phyloP scores from a whole-genome alignment of 805 yeast genomes.

The Komagataella ulmi region DNA sequence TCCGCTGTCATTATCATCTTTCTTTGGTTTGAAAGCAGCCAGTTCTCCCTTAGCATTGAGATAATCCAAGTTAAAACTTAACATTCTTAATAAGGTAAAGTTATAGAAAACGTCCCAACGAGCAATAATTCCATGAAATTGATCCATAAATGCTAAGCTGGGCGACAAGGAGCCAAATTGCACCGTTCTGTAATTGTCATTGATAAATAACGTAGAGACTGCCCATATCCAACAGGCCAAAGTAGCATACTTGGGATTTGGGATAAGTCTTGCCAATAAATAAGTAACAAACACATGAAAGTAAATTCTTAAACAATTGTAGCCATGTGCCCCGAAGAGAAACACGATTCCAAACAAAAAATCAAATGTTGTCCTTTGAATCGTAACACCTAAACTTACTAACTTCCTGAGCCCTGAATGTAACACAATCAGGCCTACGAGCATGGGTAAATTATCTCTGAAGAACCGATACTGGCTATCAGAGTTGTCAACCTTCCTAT shows the following conservation, averaged over 20 bases:
- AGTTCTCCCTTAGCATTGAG: slow-evolving; percentile 22
- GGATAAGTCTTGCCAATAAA: slow-evolving; percentile 26
- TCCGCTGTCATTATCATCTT: slow-evolving; percentile 4
- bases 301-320: slow-evolving; percentile 48
- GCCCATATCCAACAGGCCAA: slow-evolving; percentile 65
- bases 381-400: slow-evolving; percentile 10
- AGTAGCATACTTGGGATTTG: slow-evolving; percentile 24
- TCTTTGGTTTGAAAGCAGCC: neutral
- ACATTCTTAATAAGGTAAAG: slow-evolving; percentile 71
- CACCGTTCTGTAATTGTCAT: slow-evolving; percentile 49
- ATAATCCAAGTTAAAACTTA: slow-evolving; percentile 76
- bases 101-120: slow-evolving; percentile 97
- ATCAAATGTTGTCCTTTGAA: slow-evolving; percentile 53
- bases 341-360: slow-evolving; percentile 57
- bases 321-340: slow-evolving; percentile 68
- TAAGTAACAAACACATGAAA: slow-evolving; percentile 45
- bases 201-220: slow-evolving; percentile 61
- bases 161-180: slow-evolving; percentile 30
- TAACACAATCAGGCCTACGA: slow-evolving; percentile 36
- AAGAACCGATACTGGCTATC: slow-evolving; percentile 84
- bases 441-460: slow-evolving; percentile 60
- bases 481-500: slow-evolving; percentile 83
- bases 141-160: slow-evolving; percentile 41
- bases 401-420: slow-evolving; percentile 43
- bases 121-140: slow-evolving; percentile 61